Conservation (phyloP, 441 rosid species). For the Raphanus hybrid region DNA sequence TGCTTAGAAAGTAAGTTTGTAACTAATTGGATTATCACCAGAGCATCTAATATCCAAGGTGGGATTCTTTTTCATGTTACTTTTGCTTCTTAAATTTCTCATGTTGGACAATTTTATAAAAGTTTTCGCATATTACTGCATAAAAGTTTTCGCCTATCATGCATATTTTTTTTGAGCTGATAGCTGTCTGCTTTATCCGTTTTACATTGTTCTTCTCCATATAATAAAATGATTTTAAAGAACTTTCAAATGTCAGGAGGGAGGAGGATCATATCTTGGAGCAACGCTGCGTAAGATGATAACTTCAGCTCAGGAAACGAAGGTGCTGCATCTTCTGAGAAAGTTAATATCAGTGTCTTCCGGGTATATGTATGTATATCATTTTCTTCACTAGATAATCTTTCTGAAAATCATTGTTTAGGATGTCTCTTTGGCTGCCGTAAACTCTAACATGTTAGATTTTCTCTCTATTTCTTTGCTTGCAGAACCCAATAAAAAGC, state of each 20-base stretch:
- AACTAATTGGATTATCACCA: background rate
- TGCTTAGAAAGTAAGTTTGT: background rate
- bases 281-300: too few species aligned
- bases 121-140: background rate
- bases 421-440: background rate
- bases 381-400: too few species aligned
- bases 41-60: background rate
- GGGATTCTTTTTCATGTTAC: background rate
- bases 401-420: too few species aligned
- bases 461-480: background rate
- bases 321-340: too few species aligned
- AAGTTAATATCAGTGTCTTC: too few species aligned
- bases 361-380: too few species aligned
- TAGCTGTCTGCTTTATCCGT: background rate
- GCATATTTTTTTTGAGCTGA: background rate
- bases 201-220: background rate
- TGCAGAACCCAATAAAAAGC: background rate
- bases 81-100: background rate
- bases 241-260: too few species aligned
- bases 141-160: background rate
- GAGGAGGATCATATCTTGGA: too few species aligned
- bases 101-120: background rate
- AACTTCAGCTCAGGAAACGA: too few species aligned
- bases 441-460: constrained; percentile 6
- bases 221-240: background rate